These are phyloP conservation scores for Crithidia mellificae DNA, from an alignment of 208 protist species.

Conservation along the genomic window DNA sequence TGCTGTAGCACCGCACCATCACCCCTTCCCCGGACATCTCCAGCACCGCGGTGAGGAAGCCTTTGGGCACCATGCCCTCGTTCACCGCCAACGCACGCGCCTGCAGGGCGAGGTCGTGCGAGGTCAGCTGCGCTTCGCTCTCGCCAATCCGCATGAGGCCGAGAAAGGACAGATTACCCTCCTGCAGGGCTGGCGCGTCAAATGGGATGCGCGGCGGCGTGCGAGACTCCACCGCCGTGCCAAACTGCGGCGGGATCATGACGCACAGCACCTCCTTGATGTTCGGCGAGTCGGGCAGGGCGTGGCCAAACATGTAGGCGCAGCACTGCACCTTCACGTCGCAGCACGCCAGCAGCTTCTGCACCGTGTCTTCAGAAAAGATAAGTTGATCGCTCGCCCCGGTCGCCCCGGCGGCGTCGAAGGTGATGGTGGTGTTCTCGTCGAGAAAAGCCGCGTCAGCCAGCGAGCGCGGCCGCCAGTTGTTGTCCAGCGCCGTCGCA, in stretches of 20 bases:
- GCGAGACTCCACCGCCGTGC: constrained; percentile 62
- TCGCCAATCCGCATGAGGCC: constrained; percentile 77
- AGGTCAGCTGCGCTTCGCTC: constrained; percentile 62
- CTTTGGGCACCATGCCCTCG: constrained; percentile 49
- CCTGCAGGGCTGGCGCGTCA: constrained; percentile 53
- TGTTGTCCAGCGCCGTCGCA: constrained; percentile 54
- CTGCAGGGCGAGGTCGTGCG: constrained; percentile 83
- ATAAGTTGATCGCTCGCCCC: constrained; percentile 83
- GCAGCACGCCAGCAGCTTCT: constrained; percentile 75
- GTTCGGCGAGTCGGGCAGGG: constrained; percentile 78
- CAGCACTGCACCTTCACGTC: constrained; percentile 85
- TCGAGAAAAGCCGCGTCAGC: constrained; percentile 78
- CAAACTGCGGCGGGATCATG: constrained; percentile 85
- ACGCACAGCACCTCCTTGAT: constrained; percentile 88
- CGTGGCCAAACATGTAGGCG: constrained; percentile 87
- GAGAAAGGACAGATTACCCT: constrained; percentile 77
- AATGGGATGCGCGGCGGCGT: constrained; percentile 71
- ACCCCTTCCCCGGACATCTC: constrained; percentile 73
- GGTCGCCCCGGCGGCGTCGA: constrained; percentile 64
- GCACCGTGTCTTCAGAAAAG: constrained; percentile 73
- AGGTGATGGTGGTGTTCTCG: constrained; percentile 61
- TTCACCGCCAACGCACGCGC: constrained; percentile 72
- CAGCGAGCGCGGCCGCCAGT: constrained; percentile 83
- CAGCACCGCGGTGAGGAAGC: constrained; percentile 47
- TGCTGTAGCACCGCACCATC: constrained; percentile 74